Evolutionary conservation across 495 filamentous ascomycete species (phyloP).

Genomic region (Astrothelium macrocarpum): DNA sequence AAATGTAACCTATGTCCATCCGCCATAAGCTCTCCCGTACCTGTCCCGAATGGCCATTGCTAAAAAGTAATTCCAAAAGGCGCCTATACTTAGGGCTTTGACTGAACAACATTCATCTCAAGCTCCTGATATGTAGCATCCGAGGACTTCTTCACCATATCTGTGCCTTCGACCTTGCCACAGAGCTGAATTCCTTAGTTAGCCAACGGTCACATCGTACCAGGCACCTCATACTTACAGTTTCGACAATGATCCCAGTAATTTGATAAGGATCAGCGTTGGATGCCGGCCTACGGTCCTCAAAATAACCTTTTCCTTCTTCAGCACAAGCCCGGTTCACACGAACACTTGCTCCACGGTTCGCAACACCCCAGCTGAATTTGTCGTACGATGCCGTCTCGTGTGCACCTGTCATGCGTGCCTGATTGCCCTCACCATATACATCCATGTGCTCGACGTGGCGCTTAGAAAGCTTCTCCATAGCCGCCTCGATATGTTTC

Average conservation of each 20-base stretch:
- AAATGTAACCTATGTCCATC: neutral
- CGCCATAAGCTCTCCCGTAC: too few relatives aligned
- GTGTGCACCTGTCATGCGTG: slow-evolving; percentile 87
- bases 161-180: slow-evolving; percentile 33
- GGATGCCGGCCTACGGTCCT: slow-evolving; percentile 88
- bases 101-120: slow-evolving; percentile 24
- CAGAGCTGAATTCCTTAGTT: slow-evolving; percentile 20
- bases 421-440: slow-evolving; percentile 89
- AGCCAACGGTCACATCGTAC: neutral
- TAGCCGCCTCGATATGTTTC: slow-evolving; percentile 78
- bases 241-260: slow-evolving; percentile 85
- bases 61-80: neutral
- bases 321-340: slow-evolving; percentile 83
- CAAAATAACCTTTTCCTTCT: slow-evolving; percentile 97
- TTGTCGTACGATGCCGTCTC: slow-evolving; percentile 91
- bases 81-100: slow-evolving; percentile 23
- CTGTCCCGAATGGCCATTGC: neutral
- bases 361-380: slow-evolving; percentile 91
- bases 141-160: slow-evolving; percentile 25
- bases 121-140: slow-evolving; percentile 18
- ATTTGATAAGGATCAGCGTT: slow-evolving; percentile 97
- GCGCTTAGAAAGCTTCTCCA: slow-evolving; percentile 80
- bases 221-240: slow-evolving; percentile 25
- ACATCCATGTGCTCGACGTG: slow-evolving; percentile 94
- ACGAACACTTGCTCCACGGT: slow-evolving; percentile 89